A percentile compares a stretch with the other conserved stretches of the same genome.
phyloP scores from a whole-genome alignment of 345 rosid genomes.

The Eucalyptus urophylla region DNA sequence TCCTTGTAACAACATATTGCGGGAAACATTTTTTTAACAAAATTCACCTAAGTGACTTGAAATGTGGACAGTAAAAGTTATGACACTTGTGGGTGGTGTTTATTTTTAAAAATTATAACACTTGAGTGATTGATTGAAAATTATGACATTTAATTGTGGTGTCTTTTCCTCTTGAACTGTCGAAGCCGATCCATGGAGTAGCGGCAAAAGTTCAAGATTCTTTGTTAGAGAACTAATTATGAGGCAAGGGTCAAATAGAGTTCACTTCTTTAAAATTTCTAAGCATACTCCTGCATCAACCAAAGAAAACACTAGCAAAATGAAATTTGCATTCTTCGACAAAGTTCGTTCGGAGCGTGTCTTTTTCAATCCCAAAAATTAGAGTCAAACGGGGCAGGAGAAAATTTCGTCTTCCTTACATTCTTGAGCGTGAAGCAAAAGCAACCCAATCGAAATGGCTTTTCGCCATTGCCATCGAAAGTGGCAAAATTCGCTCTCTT shows the following conservation, averaged over 20 bases:
- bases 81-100: accelerated
- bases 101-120: background rate
- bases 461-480: background rate
- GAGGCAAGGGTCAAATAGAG: background rate
- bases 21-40: background rate
- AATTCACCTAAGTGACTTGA: background rate
- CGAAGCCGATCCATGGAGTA: background rate
- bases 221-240: background rate
- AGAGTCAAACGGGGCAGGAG: background rate
- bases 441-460: background rate
- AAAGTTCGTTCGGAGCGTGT: background rate
- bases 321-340: background rate
- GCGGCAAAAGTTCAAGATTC: background rate
- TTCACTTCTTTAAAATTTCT: background rate
- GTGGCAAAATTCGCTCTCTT: background rate
- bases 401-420: background rate
- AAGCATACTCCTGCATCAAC: background rate
- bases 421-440: background rate
- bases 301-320: background rate
- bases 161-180: background rate
- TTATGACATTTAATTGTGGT: background rate
- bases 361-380: background rate
- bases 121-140: background rate
- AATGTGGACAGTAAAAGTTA: background rate
- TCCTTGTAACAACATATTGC: background rate